These are phyloP conservation scores for Colletotrichum lentis DNA, from an alignment of 2,329 filamentous ascomycete genomes.

Conservation along the genomic window DNA sequence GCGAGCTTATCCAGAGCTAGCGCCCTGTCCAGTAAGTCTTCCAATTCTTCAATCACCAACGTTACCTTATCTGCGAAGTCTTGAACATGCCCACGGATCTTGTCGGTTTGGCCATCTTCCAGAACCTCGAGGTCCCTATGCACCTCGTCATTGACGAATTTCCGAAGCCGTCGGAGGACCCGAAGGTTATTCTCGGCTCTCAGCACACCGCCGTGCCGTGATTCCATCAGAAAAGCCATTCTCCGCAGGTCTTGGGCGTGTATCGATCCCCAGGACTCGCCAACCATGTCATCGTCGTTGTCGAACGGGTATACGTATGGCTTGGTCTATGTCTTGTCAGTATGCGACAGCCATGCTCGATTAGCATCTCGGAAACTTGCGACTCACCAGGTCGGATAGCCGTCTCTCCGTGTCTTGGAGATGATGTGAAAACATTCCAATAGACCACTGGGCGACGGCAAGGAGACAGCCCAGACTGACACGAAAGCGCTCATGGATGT, in stretches of 20 bases:
- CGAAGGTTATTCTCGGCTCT: constrained; percentile 22
- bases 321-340: neutral
- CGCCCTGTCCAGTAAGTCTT: constrained; percentile 22
- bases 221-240: constrained; percentile 30
- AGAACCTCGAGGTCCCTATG: neutral
- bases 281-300: constrained; percentile 1
- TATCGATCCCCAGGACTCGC: constrained; percentile 7
- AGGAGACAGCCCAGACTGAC: constrained; percentile 17
- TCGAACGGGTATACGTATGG: constrained; percentile 25
- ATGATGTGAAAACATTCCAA: constrained; percentile 19
- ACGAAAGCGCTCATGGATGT: constrained; percentile 11
- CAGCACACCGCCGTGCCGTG: constrained; percentile 15
- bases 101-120: neutral
- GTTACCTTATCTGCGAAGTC: constrained; percentile 5
- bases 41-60: constrained; percentile 13
- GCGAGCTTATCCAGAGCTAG: constrained; percentile 27
- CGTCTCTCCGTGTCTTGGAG: constrained; percentile 22
- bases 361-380: too few relatives aligned
- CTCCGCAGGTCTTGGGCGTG: constrained; percentile 23
- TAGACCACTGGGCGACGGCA: constrained; percentile 15
- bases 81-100: constrained; percentile 12
- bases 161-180: constrained; percentile 22
- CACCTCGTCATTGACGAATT: constrained; percentile 12
- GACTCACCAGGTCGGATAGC: constrained; percentile 25
- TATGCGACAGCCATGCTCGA: neutral